Evolutionary conservation across 345 rosid genomes (phyloP).

Genomic region (Euphorbia tirucalli): DNA sequence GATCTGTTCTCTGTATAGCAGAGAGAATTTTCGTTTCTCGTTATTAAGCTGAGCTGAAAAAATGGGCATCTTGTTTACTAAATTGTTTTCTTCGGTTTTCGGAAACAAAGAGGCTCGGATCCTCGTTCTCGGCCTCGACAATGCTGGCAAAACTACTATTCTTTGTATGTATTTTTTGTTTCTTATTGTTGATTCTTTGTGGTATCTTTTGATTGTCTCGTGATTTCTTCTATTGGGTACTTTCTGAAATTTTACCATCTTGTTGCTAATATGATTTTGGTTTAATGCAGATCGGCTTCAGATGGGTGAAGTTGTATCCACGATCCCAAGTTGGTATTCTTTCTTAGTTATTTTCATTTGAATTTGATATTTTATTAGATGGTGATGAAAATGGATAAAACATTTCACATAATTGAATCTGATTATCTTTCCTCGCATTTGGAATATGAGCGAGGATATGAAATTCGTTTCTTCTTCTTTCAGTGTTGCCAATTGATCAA

Average conservation of each 20-base stretch:
- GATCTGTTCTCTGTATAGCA: conserved; percentile 6
- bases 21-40: background rate
- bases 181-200: background rate
- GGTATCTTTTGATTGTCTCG: background rate
- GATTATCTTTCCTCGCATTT: background rate
- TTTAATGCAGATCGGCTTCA: conserved; percentile 63
- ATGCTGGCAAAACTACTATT: conserved; percentile 32
- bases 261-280: background rate
- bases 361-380: conserved; percentile 9
- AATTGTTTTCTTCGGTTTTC: conserved; percentile 25
- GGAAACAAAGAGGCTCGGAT: conserved; percentile 30
- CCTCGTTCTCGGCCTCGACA: conserved; percentile 31
- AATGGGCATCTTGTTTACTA: conserved; percentile 26
- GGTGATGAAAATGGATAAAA: background rate
- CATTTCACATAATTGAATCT: background rate
- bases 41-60: background rate
- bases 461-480: background rate
- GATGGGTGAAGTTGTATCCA: conserved; percentile 98
- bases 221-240: conserved; percentile 3
- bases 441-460: background rate
- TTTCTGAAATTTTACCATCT: conserved; percentile 6
- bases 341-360: background rate
- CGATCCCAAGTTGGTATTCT: conserved; percentile 76
- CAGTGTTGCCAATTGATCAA: conserved; percentile 8
- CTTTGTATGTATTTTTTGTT: conserved; percentile 19